phyloP scores from a whole-genome alignment of 2,329 filamentous ascomycete species.

The Microdochium paspali region DNA sequence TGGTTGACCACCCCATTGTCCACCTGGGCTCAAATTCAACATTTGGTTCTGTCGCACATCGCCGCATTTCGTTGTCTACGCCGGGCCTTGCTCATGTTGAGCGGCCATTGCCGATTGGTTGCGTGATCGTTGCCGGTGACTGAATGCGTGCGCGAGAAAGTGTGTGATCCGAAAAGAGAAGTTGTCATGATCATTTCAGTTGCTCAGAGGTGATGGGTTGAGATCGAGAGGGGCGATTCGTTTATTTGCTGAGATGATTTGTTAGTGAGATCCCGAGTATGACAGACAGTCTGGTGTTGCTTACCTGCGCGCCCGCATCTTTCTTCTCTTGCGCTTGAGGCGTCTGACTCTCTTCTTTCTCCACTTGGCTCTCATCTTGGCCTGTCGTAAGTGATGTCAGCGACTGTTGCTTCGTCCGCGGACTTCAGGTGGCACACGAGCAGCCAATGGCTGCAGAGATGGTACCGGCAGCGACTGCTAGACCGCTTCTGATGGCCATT shows the following conservation, averaged over 20 bases:
- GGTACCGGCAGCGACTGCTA: neutral
- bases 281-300: slow-evolving; percentile 19
- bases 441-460: neutral
- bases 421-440: neutral
- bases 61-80: neutral
- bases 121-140: neutral
- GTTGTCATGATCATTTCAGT: slow-evolving; percentile 20
- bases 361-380: slow-evolving; percentile 91
- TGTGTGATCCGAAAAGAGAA: slow-evolving; percentile 14
- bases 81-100: neutral
- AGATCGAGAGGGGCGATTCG: slow-evolving; percentile 29
- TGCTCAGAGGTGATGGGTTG: slow-evolving; percentile 16
- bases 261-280: neutral
- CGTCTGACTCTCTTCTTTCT: slow-evolving; percentile 99
- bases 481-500: neutral
- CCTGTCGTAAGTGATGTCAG: slow-evolving; percentile 11
- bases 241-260: slow-evolving; percentile 31
- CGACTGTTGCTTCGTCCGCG: neutral
- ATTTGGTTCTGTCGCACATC: neutral
- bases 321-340: slow-evolving; percentile 99
- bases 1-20: neutral
- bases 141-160: slow-evolving; percentile 4
- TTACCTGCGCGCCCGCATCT: slow-evolving; percentile 97
- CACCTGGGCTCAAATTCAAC: neutral
- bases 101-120: neutral